Conservation (phyloP, 2,329 filamentous ascomycete species). For the Beauveria sp. region DNA sequence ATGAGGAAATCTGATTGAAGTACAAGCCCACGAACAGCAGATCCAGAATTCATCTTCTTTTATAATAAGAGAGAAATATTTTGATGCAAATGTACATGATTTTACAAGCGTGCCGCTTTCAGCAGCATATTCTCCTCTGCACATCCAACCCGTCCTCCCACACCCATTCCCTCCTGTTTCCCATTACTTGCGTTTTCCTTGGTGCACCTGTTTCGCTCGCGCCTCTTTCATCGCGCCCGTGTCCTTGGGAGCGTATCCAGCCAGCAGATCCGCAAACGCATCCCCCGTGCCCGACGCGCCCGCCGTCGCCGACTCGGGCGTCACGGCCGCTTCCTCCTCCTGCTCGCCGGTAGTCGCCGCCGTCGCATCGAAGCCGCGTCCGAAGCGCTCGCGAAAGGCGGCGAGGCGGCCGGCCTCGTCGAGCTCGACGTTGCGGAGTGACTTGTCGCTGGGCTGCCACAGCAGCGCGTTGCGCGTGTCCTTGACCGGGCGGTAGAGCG, state of each 20-base stretch:
- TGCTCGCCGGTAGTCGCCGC: conserved; percentile 14
- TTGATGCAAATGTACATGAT: conserved; percentile 6
- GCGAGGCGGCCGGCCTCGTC: conserved; percentile 89
- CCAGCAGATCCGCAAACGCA: conserved; percentile 43
- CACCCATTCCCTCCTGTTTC: background rate
- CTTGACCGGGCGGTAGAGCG: conserved; percentile 56
- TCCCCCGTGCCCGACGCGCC: conserved; percentile 17
- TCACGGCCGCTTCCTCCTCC: conserved; percentile 16
- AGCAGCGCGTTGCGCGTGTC: conserved; percentile 83
- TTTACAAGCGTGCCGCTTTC: background rate
- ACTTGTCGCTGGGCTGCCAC: conserved; percentile 82
- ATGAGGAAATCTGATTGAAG: too few species aligned
- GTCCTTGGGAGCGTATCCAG: conserved; percentile 38
- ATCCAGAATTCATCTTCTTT: too few species aligned
- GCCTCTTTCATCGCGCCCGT: conserved; percentile 26
- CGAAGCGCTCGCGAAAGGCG: conserved; percentile 79
- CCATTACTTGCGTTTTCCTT: conserved; percentile 29
- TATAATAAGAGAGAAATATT: background rate
- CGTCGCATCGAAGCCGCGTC: conserved; percentile 68
- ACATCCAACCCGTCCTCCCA: background rate
- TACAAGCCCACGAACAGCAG: too few species aligned
- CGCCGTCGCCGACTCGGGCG: conserved; percentile 21
- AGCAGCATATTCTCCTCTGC: background rate
- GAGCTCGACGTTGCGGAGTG: conserved; percentile 80
- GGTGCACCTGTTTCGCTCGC: conserved; percentile 32